phyloP scores from a whole-genome alignment of 257 asterid genomes.

The Lavandula angustifolia region DNA sequence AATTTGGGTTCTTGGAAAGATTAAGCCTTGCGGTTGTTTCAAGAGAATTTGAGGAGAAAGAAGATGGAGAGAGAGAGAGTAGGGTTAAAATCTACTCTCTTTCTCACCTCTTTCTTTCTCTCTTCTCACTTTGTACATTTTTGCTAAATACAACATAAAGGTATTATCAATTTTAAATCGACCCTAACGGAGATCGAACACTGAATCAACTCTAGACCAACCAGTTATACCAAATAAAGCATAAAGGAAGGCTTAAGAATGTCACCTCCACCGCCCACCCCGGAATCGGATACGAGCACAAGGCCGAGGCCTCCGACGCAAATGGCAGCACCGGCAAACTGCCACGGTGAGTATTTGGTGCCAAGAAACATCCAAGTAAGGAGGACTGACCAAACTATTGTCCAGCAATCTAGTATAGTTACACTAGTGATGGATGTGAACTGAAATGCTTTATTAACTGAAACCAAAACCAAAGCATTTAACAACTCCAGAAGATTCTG shows the following conservation, averaged over 20 bases:
- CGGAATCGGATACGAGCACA: constrained; percentile 67
- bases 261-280: constrained; percentile 56
- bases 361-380: constrained; percentile 68
- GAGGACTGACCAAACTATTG: constrained; percentile 68
- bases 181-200: no score
- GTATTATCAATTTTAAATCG: no score
- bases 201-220: no score
- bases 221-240: no score
- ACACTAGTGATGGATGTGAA: constrained; percentile 83
- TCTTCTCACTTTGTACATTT: no score
- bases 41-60: no score
- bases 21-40: no score
- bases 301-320: constrained; percentile 63
- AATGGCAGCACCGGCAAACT: constrained; percentile 59
- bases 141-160: no score
- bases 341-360: constrained; percentile 58
- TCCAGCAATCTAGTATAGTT: constrained; percentile 70
- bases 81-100: no score
- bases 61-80: no score
- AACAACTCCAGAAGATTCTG: neutral
- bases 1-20: no score
- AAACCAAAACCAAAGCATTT: neutral
- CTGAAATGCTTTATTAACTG: constrained; percentile 78
- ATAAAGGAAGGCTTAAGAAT: neutral
- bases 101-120: no score